Evolutionary conservation across 202 grass and related monocot genomes (phyloP), one percentile per base, ranked within the genome.

Genomic region (Schoenoplectus triqueter): DNA sequence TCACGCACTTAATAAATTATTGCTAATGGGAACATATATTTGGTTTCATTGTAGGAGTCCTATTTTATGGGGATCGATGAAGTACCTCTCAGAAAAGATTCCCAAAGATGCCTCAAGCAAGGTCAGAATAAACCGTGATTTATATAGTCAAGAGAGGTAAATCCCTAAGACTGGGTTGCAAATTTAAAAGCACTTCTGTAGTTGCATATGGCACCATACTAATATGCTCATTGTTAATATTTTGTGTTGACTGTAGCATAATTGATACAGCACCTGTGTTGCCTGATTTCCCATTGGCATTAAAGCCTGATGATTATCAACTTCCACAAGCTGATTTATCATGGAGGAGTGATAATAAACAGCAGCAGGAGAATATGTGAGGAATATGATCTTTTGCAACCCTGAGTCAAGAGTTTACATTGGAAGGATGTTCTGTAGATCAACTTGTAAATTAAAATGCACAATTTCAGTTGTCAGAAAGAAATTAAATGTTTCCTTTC

Each of bases 71-170:
- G 97, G 96, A 86, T 96, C 92, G 75, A 89, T 89, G 66, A 96
- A 96, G 85, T 94, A 99, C 84, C 72, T 99, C 6, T 90, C 88
- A 39, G 90, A 99, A 62, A 99, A 99, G 77, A 96, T 99, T 86
- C 97, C 93, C 1, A 99, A 92, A 84, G 93, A 99, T 84, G 92
- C 90, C 80, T 96, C 93, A 74, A 99, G 87, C 84, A 99, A 99
- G 80, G 87, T 96, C 69, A 85, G 84, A 84, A 94, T 99, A 80
- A 96, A 99, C 18, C 91, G 91, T 54, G 97, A 99, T 78, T 87
- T 96, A 67, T 99, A 99, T 83, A 89, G 87, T 64, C 90, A 94
- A 96, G 92, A 92, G 84, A 99, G 90, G 97, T 96, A 96, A 73
- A 14, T 17, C 47, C 51, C 70, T 11, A 10, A 20, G 31, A 76